Conservation (phyloP, 148 eudicot genomes). For the Silene latifolia region DNA sequence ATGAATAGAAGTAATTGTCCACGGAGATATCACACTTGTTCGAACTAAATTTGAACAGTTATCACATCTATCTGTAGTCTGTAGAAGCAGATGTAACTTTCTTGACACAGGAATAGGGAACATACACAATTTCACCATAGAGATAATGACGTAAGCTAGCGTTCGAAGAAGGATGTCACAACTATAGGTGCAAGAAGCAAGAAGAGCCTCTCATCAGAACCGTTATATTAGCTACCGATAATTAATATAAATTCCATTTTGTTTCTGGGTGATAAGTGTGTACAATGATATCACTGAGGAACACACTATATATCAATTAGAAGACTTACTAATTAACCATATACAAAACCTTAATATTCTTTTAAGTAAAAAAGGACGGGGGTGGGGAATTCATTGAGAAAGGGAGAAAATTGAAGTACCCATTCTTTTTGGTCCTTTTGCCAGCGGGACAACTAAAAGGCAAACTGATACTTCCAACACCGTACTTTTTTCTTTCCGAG, state of each 20-base stretch:
- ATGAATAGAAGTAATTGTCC: not conserved
- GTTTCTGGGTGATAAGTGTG: not conserved
- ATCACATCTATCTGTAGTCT: not conserved
- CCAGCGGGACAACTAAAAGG: slow-evolving; percentile 20
- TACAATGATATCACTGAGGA: not conserved
- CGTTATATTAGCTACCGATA: no score
- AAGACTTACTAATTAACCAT: not conserved
- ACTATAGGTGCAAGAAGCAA: not conserved
- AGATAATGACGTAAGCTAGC: not conserved
- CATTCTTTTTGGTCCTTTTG: slow-evolving; percentile 22
- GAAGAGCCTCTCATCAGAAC: not conserved
- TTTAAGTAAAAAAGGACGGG: not conserved
- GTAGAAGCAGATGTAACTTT: not conserved
- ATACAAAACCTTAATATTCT: not conserved
- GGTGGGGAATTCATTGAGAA: not conserved
- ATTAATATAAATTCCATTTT: not conserved
- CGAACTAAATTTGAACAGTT: not conserved
- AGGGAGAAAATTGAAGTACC: slow-evolving; percentile 14
- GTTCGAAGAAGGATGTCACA: not conserved
- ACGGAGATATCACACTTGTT: not conserved
- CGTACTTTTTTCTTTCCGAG: slow-evolving; percentile 20
- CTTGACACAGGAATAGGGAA: not conserved
- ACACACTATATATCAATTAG: not conserved
- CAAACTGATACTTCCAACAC: slow-evolving; percentile 8
- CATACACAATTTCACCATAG: not conserved